Evolutionary conservation across 1,139 yeast species (phyloP), one percentile per base, ranked within the genome.

Genomic region (Taphrina confusa): DNA sequence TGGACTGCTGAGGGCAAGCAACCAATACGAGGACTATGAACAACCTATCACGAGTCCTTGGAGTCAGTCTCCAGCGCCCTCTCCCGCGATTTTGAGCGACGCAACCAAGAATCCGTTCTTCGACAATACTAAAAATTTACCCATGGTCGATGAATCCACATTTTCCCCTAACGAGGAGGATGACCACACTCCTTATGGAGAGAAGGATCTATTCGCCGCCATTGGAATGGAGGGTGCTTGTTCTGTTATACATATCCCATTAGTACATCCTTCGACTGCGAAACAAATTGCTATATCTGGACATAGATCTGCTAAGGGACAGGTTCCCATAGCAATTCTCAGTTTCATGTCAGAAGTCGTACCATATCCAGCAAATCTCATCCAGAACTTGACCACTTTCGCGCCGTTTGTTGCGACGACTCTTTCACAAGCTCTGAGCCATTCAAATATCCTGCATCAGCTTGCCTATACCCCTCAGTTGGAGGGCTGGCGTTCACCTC

Each of bases 351-450:
- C 75, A 1, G 66, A 70, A 11, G 62, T 71, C 23, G 69, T 72
- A 14, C 75, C 75, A 1, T 72, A 70, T 60, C 73, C 74, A 0
- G 57, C 60, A 14, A 65, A 69, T 44, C 65, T 71, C 46, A 60
- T 68, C 20, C 63, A 66, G n/a, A 54, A 65, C n/a, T 61, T 72
- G 14, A 60, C 63, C 31, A 61, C 66, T 20, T 64, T 72, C 16
- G 69, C 71, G 11, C 74, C 75, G 0, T 74, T 72, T 55, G 65
- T 72, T 33, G 73, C 74, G 4, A 65, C 70, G 3, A 65, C 72
- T 11, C 70, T 65, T 57, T 60, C 70, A 42, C 72, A 69, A 30
- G 71, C 74, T 1, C 64, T 68, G 9, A 70, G 71, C 11, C 71
- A 72, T 59, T 67, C 73, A 4, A 66, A 67, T 42, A 62, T 72